Evolutionary conservation across 2,329 filamentous ascomycete genomes (phyloP).

Genomic region (Colletotrichum nymphaeae): DNA sequence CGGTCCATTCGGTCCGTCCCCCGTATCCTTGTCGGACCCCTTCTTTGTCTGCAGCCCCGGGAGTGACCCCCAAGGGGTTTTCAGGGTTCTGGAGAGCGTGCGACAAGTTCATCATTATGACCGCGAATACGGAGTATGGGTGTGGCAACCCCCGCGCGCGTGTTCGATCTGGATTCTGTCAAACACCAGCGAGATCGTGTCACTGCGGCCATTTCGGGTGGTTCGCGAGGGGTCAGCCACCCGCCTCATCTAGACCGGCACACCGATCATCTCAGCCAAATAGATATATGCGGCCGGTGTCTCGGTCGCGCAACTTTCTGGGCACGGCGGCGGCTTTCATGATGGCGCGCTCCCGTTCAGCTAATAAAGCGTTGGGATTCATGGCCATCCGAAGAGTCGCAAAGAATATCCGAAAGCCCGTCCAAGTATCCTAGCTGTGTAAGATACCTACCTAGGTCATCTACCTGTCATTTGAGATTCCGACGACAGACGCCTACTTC

Average conservation of each 20-base stretch:
- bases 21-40: background rate
- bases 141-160: background rate
- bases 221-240: slow-evolving; percentile 11
- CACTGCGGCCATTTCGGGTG: background rate
- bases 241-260: slow-evolving; percentile 16
- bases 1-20: background rate
- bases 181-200: slow-evolving; percentile 28
- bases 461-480: no score
- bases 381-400: no score
- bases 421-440: no score
- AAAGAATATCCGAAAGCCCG: no score
- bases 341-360: no score
- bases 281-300: background rate
- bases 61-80: background rate
- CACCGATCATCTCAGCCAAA: slow-evolving; percentile 11
- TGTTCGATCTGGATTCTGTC: slow-evolving; percentile 32
- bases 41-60: background rate
- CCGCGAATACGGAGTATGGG: background rate
- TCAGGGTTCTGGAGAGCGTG: background rate
- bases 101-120: slow-evolving; percentile 3
- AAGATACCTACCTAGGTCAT: no score
- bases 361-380: no score
- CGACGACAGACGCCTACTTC: no score
- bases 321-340: no score
- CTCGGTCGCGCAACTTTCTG: background rate